Base-by-base conservation (phyloP, 2,329 filamentous ascomycete species). In the Diaporthe humulicola region DNA sequence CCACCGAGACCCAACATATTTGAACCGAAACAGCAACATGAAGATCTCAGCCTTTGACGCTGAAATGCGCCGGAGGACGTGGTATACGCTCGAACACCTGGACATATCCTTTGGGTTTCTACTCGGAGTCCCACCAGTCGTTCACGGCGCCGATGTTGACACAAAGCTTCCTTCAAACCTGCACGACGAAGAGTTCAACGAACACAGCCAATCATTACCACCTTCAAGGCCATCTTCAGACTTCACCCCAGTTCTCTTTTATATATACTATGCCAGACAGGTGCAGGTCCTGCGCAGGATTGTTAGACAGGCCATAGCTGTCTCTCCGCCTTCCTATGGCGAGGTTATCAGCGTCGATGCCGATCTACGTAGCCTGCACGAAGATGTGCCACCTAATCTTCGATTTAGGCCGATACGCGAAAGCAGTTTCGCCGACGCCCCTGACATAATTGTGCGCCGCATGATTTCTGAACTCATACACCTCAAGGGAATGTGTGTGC, bases 151-250 rank as follows among this genome's bases (percentile, higher is more conserved):
- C 25, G 84, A 87, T 42, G 87, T 84, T 77, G 88, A 88, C 77
- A 86, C 85, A 4, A 82, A 81, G 10, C 81, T 85, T 38, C 87
- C 87, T 22, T 80, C 82, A 8, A 88, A 88, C 77, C 79, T 88
- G 25, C 82, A 80, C 58, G 87, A 89, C 76, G 84, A 87, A n/a
- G 87, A 89, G 77, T 89, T 89, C 77, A 86, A 88, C 76, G 87
- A 89, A 79, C 81, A 84, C 52, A 82, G 82, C 28, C 79, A 80
- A 42, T 79, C 82, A 2, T 79, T 88, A 72, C 87, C 87, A 3
- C 80, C 81, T 1, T 81, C 84, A 15, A 82, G 86, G 1, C 83
- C 85, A 4, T 77, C 80, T 22, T 83, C 84, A 0, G 85, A 88
- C 48, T 83, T 86, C 36, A 86, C 85, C 3, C 84, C 85, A 17